These are phyloP conservation scores for Butyriboletus appendiculatus DNA, from an alignment of 1,284 basidiomycete genomes.

Conservation along the genomic window DNA sequence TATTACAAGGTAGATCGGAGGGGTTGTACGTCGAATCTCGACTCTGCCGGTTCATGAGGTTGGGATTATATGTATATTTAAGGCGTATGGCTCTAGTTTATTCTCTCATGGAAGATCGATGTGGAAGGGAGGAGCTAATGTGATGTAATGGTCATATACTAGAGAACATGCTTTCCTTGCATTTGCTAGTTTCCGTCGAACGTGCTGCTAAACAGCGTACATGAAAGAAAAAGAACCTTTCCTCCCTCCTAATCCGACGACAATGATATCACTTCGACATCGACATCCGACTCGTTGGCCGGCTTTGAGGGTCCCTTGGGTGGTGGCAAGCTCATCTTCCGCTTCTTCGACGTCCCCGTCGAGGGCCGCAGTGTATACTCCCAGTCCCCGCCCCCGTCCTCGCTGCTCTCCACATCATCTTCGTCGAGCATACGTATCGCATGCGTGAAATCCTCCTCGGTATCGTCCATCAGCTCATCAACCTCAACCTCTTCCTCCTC, in stretches of 20 bases:
- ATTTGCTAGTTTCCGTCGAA: background rate
- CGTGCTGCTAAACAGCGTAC: background rate
- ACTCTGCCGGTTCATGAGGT: conserved; percentile 6
- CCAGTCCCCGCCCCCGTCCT: conserved; percentile 31
- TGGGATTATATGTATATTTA: background rate
- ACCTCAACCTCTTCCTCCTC: conserved; percentile 1
- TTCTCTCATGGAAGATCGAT: too few relatives aligned
- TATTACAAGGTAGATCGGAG: too few relatives aligned
- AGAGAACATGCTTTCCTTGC: background rate
- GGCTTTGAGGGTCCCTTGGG: background rate
- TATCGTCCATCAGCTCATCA: background rate
- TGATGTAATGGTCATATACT: background rate
- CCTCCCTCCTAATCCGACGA: conserved; percentile 28
- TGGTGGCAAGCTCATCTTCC: conserved; percentile 3
- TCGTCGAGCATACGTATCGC: conserved; percentile 25
- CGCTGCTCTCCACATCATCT: conserved; percentile 22
- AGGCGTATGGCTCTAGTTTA: too few relatives aligned
- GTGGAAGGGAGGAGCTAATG: too few relatives aligned
- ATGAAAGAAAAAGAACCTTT: too few relatives aligned
- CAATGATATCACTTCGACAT: conserved; percentile 33
- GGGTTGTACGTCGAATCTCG: too few relatives aligned
- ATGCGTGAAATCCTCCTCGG: conserved; percentile 25
- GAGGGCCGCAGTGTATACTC: conserved; percentile 25
- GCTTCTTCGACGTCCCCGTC: conserved; percentile 17
- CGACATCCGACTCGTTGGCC: background rate